phyloP scores from a whole-genome alignment of 495 filamentous ascomycete species.

The Aspergillus taichungensis region DNA sequence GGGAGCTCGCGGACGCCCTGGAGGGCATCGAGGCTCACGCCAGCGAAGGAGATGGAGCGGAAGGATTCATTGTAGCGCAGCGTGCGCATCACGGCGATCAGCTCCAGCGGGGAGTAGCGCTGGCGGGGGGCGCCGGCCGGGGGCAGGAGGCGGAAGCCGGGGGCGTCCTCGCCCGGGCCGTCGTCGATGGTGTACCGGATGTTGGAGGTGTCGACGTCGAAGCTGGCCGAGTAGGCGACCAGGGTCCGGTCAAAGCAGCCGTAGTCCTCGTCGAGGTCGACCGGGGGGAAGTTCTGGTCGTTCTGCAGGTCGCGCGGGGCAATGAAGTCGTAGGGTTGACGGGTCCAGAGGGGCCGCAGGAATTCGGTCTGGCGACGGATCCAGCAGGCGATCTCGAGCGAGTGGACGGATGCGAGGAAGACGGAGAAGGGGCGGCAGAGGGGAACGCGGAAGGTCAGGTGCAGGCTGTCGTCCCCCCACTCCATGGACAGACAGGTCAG shows the following conservation, averaged over 20 bases:
- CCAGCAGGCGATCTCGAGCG: slow-evolving; percentile 65
- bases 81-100: slow-evolving; percentile 78
- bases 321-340: slow-evolving; percentile 54
- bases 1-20: slow-evolving; percentile 52
- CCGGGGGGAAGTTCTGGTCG: slow-evolving; percentile 52
- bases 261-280: slow-evolving; percentile 62
- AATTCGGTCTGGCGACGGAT: slow-evolving; percentile 66
- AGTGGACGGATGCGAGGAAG: slow-evolving; percentile 70
- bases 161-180: slow-evolving; percentile 67
- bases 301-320: slow-evolving; percentile 53
- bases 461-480: slow-evolving; percentile 73
- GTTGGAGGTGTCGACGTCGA: slow-evolving; percentile 60
- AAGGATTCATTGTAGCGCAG: slow-evolving; percentile 91
- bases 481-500: slow-evolving; percentile 60
- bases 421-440: slow-evolving; percentile 53
- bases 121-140: slow-evolving; percentile 45
- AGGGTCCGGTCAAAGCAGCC: slow-evolving; percentile 75
- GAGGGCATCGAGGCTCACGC: slow-evolving; percentile 60
- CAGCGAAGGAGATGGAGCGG: slow-evolving; percentile 71
- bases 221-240: slow-evolving; percentile 77
- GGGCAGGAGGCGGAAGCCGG: slow-evolving; percentile 72
- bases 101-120: slow-evolving; percentile 62
- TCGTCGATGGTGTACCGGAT: slow-evolving; percentile 72
- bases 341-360: slow-evolving; percentile 77
- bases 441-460: slow-evolving; percentile 71